These are phyloP conservation scores for Parascedosporium putredinis DNA, from an alignment of 2,329 filamentous ascomycete species.

Conservation along the genomic window DNA sequence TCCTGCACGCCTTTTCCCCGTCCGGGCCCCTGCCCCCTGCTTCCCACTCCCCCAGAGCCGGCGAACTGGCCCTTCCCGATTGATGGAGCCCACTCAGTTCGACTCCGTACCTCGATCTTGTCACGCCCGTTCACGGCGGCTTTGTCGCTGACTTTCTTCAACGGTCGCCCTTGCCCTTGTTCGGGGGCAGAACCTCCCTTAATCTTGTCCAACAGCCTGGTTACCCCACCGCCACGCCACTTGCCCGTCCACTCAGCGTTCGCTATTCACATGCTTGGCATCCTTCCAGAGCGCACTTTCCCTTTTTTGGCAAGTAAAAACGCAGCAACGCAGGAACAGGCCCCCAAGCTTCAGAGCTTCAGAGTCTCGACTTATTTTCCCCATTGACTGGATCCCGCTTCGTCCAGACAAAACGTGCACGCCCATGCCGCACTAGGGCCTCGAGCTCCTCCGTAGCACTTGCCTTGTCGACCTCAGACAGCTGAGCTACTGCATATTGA, in stretches of 20 bases:
- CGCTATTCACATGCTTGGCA: not conserved
- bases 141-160: no score
- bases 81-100: no score
- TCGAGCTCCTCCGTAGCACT: no score
- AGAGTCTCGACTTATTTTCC: no score
- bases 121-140: no score
- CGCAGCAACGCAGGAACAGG: no score
- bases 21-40: not conserved
- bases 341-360: not conserved
- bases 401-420: not conserved
- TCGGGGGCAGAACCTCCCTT: not conserved
- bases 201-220: not conserved
- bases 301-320: no score
- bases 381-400: not conserved
- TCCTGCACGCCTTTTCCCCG: not conserved
- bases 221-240: not conserved
- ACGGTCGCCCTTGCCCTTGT: no score
- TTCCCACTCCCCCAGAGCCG: not conserved
- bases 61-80: no score
- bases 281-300: not conserved
- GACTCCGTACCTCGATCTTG: no score
- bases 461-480: not conserved
- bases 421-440: not conserved
- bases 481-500: no score
- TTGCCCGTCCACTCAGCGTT: not conserved